Evolutionary conservation across 805 yeast species (phyloP).

Genomic region (Alloascoidea africana): DNA sequence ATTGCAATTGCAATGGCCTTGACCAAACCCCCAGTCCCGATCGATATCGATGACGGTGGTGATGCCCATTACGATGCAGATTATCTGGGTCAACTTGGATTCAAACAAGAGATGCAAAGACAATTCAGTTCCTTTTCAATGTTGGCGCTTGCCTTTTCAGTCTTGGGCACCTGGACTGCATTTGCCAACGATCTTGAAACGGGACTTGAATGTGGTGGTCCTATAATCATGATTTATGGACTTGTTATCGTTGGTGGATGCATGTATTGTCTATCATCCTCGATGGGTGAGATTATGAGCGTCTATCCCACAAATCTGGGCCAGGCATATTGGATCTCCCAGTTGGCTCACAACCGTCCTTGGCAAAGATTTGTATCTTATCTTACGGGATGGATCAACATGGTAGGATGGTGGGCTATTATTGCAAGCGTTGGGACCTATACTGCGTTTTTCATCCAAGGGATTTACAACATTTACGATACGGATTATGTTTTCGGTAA

Average conservation of each 20-base stretch:
- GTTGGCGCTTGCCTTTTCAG: conserved; percentile 63
- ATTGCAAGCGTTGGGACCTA: conserved; percentile 7
- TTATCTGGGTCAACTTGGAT: conserved; percentile 55
- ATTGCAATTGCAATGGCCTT: no score
- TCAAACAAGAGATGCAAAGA: conserved; percentile 56
- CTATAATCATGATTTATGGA: conserved; percentile 62
- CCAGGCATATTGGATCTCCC: conserved; percentile 9
- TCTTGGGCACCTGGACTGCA: conserved; percentile 76
- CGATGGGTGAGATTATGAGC: conserved; percentile 52
- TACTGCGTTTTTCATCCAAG: conserved; percentile 7
- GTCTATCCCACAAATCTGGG: conserved; percentile 13
- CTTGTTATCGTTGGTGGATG: conserved; percentile 53
- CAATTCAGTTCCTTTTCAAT: conserved; percentile 55
- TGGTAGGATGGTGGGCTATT: conserved; percentile 9
- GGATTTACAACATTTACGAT: conserved; percentile 3
- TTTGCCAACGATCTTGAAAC: conserved; percentile 60
- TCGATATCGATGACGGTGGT: no score
- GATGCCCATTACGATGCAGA: no score
- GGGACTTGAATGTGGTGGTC: conserved; percentile 63
- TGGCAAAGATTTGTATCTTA: conserved; percentile 6
- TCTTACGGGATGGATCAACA: conserved; percentile 10
- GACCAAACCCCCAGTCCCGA: no score
- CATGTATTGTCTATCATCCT: conserved; percentile 48
- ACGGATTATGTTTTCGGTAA: conserved; percentile 5
- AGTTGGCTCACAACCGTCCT: conserved; percentile 9